Evolutionary conservation across 495 filamentous ascomycete species (phyloP), one percentile per base, ranked within the genome.

Genomic region (Mytilinidion resinicola): DNA sequence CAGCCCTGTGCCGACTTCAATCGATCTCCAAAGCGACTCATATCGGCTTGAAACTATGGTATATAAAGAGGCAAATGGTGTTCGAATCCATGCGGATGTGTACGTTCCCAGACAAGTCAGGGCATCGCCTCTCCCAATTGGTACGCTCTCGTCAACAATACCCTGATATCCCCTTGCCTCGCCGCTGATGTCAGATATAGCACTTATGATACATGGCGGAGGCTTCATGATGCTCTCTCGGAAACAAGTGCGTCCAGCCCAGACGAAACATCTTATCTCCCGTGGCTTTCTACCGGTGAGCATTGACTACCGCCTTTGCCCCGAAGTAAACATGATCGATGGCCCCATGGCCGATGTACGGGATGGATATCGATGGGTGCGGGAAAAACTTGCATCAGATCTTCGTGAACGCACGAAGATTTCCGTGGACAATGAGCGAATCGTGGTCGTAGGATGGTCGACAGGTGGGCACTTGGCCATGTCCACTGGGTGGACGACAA

Each of bases 141-240:
- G 67, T 69, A 69, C 34, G 60, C 25, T 7, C 9, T 34, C 36
- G 33, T 59, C 38, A 49, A 36, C 33, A 43, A 36, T 34, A 41
- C 38, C n/a, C 38, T 41, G 38, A n/a, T n/a, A 9, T n/a, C 9
- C 9, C 9, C 38, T 41, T 9, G n/a, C 38, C 38, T 41, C 38
- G 38, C 9, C n/a, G n/a, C n/a, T n/a, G n/a, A n/a, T n/a, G n/a
- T n/a, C n/a, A n/a, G n/a, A 25, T 15, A 14, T 48, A 80, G 82
- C 80, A 9, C 62, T 85, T 1, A 77, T 84, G 76, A 76, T 83
- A 43, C 81, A 84, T 53, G 80, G 81, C 0, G 80, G 80, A 10
- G 72, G 80, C 34, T 77, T 82, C 52, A 57, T 79, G 1, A 74
- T 75, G 51, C 61, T 79, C 12, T 73, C 75, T 0, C 67, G 80